These are phyloP conservation scores for Neckera pumila DNA, from an alignment of 225 moss, liverwort and hornwort genomes.

Conservation along the genomic window DNA sequence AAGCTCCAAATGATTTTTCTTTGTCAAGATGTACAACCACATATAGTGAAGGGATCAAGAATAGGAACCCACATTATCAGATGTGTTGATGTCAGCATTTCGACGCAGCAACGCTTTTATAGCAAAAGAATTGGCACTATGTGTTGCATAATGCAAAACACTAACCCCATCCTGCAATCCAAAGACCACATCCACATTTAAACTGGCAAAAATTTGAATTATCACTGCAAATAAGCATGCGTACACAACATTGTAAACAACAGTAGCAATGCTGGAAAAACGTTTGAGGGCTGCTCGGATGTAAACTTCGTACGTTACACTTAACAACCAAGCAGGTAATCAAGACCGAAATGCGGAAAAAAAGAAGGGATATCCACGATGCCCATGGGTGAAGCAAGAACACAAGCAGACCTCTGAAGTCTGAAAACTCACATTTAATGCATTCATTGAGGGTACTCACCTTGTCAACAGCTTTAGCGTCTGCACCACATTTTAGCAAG, in stretches of 20 bases:
- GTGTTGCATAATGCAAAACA: slow-evolving; percentile 68
- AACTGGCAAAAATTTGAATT: background rate
- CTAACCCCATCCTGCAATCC: slow-evolving; percentile 52
- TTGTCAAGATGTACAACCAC: background rate
- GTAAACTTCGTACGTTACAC: background rate
- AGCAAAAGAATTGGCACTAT: slow-evolving; percentile 35
- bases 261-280: background rate
- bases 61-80: slow-evolving; percentile 39
- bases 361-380: background rate
- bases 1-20: background rate
- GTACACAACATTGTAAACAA: background rate
- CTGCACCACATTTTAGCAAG: slow-evolving; percentile 64
- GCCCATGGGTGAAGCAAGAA: background rate
- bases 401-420: background rate
- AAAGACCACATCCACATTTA: slow-evolving; percentile 3
- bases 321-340: background rate
- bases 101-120: slow-evolving; percentile 55
- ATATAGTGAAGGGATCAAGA: background rate
- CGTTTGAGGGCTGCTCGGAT: background rate
- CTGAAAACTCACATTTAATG: background rate
- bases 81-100: slow-evolving; percentile 47
- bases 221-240: background rate
- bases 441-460: slow-evolving; percentile 10
- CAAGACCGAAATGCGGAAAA: background rate
- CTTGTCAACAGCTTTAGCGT: slow-evolving; percentile 29